Conservation (phyloP, 495 filamentous ascomycete species). For the Penicillium cinerascens region DNA sequence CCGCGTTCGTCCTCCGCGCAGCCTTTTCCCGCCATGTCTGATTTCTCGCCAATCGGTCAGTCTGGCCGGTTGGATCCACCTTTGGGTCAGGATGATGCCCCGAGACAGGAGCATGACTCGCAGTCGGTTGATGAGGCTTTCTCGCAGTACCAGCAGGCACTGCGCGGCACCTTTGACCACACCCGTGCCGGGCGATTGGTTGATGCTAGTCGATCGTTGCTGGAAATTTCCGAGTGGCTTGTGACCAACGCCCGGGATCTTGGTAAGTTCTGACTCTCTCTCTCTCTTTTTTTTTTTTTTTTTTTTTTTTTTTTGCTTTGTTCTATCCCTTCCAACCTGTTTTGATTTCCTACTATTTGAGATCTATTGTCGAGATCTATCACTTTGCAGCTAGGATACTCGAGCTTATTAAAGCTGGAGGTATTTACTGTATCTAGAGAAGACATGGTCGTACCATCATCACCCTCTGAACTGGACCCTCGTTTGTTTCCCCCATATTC, state of each 20-base stretch:
- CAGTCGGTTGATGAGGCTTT: slow-evolving; percentile 61
- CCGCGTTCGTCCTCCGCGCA: slow-evolving; percentile 47
- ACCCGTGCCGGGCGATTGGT: slow-evolving; percentile 69
- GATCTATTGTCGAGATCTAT: neutral
- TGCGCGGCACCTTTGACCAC: slow-evolving; percentile 73
- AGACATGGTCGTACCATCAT: neutral
- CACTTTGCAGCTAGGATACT: neutral
- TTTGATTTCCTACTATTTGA: neutral
- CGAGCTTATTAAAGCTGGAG: neutral
- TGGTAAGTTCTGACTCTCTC: slow-evolving; percentile 57
- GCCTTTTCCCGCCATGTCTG: slow-evolving; percentile 53
- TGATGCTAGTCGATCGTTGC: slow-evolving; percentile 67
- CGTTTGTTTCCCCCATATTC: neutral
- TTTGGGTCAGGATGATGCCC: slow-evolving; percentile 17
- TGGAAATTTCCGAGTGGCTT: slow-evolving; percentile 82
- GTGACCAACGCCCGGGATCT: slow-evolving; percentile 75
- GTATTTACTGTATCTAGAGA: neutral
- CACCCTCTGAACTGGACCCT: neutral
- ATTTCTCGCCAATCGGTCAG: slow-evolving; percentile 44
- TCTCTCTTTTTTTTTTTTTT: slow-evolving; percentile 5
- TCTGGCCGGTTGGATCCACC: slow-evolving; percentile 33
- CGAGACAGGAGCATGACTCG: slow-evolving; percentile 27
- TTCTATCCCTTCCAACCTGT: neutral
- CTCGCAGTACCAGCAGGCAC: slow-evolving; percentile 64
- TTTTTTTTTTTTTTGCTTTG: slow-evolving; percentile 12